Evolutionary conservation across 2,329 filamentous ascomycete genomes (phyloP).

Genomic region (Diaporthe longicolla): DNA sequence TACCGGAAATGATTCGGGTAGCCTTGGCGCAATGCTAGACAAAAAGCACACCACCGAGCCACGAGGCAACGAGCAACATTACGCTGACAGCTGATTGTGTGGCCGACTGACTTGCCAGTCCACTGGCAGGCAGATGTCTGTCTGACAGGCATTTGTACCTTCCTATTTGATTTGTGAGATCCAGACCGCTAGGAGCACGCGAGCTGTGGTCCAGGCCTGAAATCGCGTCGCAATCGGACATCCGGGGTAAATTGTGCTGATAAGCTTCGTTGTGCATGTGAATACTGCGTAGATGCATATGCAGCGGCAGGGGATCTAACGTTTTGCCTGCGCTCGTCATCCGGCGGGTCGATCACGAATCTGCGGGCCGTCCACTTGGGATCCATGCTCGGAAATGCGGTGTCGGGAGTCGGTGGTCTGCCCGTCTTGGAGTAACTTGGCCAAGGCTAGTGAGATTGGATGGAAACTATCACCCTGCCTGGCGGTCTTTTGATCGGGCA

Average conservation of each 20-base stretch:
- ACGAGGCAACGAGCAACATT: neutral
- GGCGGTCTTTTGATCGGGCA: neutral
- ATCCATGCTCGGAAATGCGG: conserved; percentile 28
- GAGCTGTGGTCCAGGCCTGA: too few species aligned
- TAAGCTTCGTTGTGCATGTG: neutral
- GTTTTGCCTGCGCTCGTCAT: conserved; percentile 32
- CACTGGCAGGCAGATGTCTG: neutral
- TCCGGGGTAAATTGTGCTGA: neutral
- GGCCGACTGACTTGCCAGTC: neutral
- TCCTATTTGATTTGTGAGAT: neutral
- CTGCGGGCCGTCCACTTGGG: conserved; percentile 24
- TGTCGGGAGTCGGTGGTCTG: conserved; percentile 37
- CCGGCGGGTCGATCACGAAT: conserved; percentile 39
- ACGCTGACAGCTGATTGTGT: neutral
- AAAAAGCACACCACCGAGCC: conserved; percentile 16
- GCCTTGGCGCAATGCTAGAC: conserved; percentile 23
- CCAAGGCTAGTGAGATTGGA: neutral
- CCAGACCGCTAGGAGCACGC: neutral
- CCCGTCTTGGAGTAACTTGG: neutral
- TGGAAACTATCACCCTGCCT: neutral
- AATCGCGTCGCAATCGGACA: neutral
- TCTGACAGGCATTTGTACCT: neutral
- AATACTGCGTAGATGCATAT: conserved; percentile 13
- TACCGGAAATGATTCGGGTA: conserved; percentile 1
- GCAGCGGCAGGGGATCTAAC: neutral